Percentiles rank a stretch among this genome's conserved stretches.
Conservation (phyloP, 805 yeast species). For the Ogataea allantospora region DNA sequence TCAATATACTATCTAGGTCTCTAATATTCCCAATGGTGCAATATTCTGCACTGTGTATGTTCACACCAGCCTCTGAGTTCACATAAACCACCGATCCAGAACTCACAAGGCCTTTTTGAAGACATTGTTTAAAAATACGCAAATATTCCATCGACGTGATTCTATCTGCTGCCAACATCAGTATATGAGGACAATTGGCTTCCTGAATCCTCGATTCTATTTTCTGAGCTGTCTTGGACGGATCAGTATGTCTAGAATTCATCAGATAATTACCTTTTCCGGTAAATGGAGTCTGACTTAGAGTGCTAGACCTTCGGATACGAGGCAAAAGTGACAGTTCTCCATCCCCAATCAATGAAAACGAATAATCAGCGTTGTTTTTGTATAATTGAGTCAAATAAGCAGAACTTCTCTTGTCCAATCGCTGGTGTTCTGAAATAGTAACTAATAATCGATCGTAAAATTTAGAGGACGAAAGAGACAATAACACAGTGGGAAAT, state of each 20-base stretch:
- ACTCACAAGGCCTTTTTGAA: constrained; percentile 4
- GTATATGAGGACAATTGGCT: constrained; percentile 6
- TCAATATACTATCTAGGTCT: constrained; percentile 1
- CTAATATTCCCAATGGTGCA: background rate
- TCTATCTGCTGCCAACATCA: constrained; percentile 25
- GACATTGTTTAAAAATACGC: constrained; percentile 21
- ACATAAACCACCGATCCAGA: constrained; percentile 26
- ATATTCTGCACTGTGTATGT: constrained; percentile 17
- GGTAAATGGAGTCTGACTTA: too few species aligned
- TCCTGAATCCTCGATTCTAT: background rate
- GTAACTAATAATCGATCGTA: background rate
- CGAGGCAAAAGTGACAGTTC: constrained; percentile 1
- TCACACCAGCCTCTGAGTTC: constrained; percentile 2
- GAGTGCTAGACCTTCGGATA: background rate
- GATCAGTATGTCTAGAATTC: constrained; percentile 1
- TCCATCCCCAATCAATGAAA: background rate
- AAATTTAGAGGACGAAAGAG: constrained; percentile 3
- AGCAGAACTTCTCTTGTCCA: background rate
- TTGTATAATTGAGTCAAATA: background rate
- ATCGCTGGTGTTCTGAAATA: background rate
- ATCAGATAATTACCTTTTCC: background rate
- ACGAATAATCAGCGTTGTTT: background rate
- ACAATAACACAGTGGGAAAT: background rate
- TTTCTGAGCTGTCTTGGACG: background rate
- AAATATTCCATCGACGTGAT: constrained; percentile 27